Base-by-base conservation (phyloP, 768 basidiomycete genomes). In the Rubroboletus satanas region DNA sequence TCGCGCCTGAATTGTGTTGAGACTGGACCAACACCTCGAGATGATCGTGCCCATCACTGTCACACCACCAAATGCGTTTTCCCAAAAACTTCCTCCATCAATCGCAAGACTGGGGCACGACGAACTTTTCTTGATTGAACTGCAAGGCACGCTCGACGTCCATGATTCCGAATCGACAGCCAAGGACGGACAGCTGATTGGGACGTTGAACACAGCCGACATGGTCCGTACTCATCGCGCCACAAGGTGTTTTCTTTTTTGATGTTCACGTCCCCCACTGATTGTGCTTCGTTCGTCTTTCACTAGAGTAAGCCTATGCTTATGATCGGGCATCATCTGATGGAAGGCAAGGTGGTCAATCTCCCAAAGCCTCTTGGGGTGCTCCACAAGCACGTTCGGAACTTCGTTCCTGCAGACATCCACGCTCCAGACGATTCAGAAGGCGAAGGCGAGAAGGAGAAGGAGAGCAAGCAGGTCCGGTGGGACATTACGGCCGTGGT, bases 321-420 rank as follows among this genome's bases (percentile, higher is more conserved):
- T 7, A 70, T 78, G 51, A 88, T 98, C 55, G 94, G 94, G 12
- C 86, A 95, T 71, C 93, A 97, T 64, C 77, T 94, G 31, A 83
- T 98, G 5, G 95, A 98, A 65, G 94, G 94, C 50, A 90, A 88
- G 66, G 77, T 96, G 56, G 78, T 83, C 33, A 76, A 72, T 43
- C 77, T 98, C 7, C 73, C 86, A 2, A 95, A 91, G 66, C 93
- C 94, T 0, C 77, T 91, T 29, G 95, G 89, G 3, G 81, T 97
- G 39, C 77, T 97, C 31, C 75, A 79, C 56, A 70, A 72, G 54
- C 62, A 57, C 23, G 52, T 45, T 26, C 54, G 56, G 39, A 32
- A 44, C 48, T 15, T 11, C 45, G 46, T 23, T 31, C n/a, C 38
- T 28, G 18, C 59, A 9, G 14, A 43, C 45, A 31, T 4, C 21